phyloP scores from a whole-genome alignment of 2,329 filamentous ascomycete genomes.

The Zymoseptoria crescenta region DNA sequence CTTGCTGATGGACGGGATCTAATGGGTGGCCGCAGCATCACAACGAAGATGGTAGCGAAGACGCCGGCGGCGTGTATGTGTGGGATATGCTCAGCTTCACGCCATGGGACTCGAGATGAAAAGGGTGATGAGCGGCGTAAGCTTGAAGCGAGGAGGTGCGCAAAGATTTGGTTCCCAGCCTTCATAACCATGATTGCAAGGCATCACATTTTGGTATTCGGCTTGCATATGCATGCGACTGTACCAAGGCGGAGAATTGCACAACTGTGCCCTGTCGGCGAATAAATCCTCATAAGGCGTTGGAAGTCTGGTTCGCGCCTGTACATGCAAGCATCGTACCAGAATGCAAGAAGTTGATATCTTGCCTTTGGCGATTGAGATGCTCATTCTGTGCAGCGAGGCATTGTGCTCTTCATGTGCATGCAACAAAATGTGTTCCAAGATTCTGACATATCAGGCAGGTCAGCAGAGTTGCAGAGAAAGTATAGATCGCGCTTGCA shows the following conservation, averaged over 20 bases:
- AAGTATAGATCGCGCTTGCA: background rate
- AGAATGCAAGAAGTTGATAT: background rate
- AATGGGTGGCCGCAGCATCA: background rate
- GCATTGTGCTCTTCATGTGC: background rate
- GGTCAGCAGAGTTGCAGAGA: background rate
- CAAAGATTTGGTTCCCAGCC: background rate
- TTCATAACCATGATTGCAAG: background rate
- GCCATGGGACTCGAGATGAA: background rate
- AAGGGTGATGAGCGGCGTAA: background rate
- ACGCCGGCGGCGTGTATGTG: background rate
- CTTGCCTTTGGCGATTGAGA: background rate
- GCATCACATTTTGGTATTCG: background rate
- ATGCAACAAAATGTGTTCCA: background rate
- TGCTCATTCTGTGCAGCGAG: background rate
- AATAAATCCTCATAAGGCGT: background rate
- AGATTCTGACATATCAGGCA: background rate
- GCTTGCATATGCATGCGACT: background rate
- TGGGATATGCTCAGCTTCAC: background rate
- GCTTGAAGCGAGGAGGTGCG: background rate
- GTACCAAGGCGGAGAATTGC: background rate
- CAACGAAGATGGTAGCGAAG: background rate
- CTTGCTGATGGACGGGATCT: background rate
- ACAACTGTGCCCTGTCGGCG: background rate
- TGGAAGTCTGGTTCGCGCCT: background rate
- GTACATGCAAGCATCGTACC: background rate